Base-by-base conservation (phyloP, 495 filamentous ascomycete genomes). In the Penicillium paxilli region DNA sequence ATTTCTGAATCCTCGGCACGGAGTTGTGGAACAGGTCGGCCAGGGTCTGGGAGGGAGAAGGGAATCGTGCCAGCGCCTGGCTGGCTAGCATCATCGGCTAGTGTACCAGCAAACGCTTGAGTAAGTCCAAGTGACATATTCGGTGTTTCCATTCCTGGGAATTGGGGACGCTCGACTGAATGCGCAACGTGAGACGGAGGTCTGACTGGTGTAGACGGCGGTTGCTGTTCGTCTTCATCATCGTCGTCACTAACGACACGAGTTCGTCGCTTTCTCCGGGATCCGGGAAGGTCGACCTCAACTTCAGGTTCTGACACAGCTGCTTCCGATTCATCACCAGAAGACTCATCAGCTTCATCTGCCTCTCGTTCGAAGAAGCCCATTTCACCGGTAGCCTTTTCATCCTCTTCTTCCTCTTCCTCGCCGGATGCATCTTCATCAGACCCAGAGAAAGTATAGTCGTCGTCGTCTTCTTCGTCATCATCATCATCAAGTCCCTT, bases 21-120 rank as follows among this genome's bases (percentile, higher is more conserved):
- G 48, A 70, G 67, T 11, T 68, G 54, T 24, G 74, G 69, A 30
- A 66, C 55, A 47, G 79, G 73, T 1, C 70, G 70, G 2, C 75
- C 74, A 16, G 83, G 83, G 14, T 83, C 80, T 4, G 85, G 82
- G 9, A 85, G 64, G 3, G 71, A 67, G 38, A 65, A 64, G 0
- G 58, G 63, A 30, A 87, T 80, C 14, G 75, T 74, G 24, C 83
- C 50, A 17, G 77, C 76, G 40, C 76, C 79, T 45, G 49, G 51
- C 60, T 57, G 63, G 47, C 59, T 65, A 25, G 62, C 40, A 11
- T 81, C 83, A 26, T 89, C 83, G 44, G 86, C 89, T 81, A 97
- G 87, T 2, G 92, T 97, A 22, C 89, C 91, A n/a, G 88, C 87
- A 67, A 96, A 97, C 47, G 91, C 90, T 66, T 97, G 92, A 4